Evolutionary conservation across 2,329 filamentous ascomycete genomes (phyloP).

Genomic region (Sclerotiophoma versabilis): DNA sequence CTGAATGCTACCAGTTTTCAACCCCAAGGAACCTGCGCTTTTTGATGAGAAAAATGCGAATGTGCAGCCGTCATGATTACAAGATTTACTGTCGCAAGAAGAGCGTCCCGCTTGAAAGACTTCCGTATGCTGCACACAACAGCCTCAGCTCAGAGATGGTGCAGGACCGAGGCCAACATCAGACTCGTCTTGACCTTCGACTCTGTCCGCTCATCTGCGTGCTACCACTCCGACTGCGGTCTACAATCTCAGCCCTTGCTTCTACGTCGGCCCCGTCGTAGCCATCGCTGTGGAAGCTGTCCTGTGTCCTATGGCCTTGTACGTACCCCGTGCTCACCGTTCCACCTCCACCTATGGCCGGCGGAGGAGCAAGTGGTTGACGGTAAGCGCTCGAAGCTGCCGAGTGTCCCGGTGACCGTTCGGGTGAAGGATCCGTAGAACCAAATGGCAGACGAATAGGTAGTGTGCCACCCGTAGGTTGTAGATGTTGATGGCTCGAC

Average conservation of each 20-base stretch:
- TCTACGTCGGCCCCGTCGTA: constrained; percentile 43
- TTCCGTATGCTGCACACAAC: neutral
- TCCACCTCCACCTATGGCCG: constrained; percentile 23
- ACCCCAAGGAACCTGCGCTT: constrained; percentile 1
- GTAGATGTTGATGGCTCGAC: constrained; percentile 33
- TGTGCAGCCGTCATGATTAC: constrained; percentile 8
- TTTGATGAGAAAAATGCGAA: neutral
- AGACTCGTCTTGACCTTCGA: constrained; percentile 15
- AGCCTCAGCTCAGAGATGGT: neutral
- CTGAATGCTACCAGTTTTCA: neutral
- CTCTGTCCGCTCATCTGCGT: constrained; percentile 38
- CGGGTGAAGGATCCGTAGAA: constrained; percentile 45
- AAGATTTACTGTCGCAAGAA: neutral
- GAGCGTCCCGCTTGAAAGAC: neutral
- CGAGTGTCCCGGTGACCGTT: constrained; percentile 44
- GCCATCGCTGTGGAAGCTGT: constrained; percentile 46
- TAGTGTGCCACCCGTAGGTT: constrained; percentile 30
- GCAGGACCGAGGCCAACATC: neutral
- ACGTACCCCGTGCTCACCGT: constrained; percentile 50
- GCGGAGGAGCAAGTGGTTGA: constrained; percentile 31
- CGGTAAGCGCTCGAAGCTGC: constrained; percentile 46
- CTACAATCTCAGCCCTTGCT: constrained; percentile 47
- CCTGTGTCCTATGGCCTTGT: constrained; percentile 47
- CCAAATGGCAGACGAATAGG: constrained; percentile 48
- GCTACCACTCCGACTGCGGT: constrained; percentile 44